Base-by-base conservation (phyloP, 1,139 yeast species). In the Lodderomyces parapsilosis region DNA sequence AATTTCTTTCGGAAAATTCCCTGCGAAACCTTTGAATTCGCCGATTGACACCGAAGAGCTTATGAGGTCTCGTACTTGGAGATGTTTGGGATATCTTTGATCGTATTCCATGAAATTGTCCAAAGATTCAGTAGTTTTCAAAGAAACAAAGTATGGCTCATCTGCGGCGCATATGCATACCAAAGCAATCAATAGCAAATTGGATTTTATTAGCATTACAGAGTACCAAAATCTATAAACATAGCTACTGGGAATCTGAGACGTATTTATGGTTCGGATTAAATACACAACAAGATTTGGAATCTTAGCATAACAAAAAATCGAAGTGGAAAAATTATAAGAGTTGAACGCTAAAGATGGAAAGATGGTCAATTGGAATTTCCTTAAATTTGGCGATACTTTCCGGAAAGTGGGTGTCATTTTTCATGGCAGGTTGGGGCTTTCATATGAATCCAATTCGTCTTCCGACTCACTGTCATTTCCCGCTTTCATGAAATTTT, bases 1-100 rank as follows among this genome's bases (percentile, higher is more conserved):
- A 0, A 75, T 62, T 3, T 70, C 75, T 17, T 67, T 58, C 5
- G 83, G 65, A 53, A 85, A 78, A 34, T 77, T 73, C 0, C 87
- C 88, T 0, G 80, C 68, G 51, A 85, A 78, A 0, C 86, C 90
- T 50, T 76, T 78, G 54, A 83, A 82, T 17, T 71, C 70, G 0
- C 90, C 91, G 52, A 86, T 78, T 0, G 79, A 67, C 47, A 78
- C 73, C 7, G 74, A 63, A 35, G 67, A 65, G 19, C 66, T 64
- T 24, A 81, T 73, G 25, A 68, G 66, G 2, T 76, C 69, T 43
- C 73, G 65, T 17, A 80, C 64, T 49, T 74, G 54, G 40, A 59
- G 57, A 22, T 60, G 53, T 25, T 53, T 56, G 0, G 74, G 71
- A 44, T 59, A 60, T 11, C 54, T 56, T n/a, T 56, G 23, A 36